Evolutionary conservation across 352 stramenopile species (phyloP), one percentile per base, ranked within the genome.

Genomic region (Phytophthora kernoviae): DNA sequence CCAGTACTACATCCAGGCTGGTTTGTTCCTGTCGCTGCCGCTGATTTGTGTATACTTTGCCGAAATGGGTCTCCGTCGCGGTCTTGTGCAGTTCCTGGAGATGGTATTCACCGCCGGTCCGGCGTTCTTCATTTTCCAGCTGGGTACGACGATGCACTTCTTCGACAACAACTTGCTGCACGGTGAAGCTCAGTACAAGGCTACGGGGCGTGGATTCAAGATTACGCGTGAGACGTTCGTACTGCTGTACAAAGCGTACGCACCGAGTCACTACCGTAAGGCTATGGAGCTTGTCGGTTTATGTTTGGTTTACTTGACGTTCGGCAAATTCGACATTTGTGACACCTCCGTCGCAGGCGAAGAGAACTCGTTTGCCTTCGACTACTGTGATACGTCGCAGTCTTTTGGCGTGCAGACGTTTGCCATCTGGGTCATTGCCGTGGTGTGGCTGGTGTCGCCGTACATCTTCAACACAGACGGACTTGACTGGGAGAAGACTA

Each of bases 381-480:
- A 87, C 9, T 94, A 84, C 49, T 89, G 80, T 63, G 57, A 84
- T 24, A 92, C 84, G 0, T 79, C 81, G 36, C 84, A 94, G 63
- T 80, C 73, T 33, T 94, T 87, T 32, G 84, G 84, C 34, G 84
- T 90, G 45, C 83, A 92, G 45, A 92, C 84, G 8, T 94, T 94
- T 50, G 76, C 84, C 14, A 87, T 91, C 52, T 94, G 83, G 83
- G 71, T 81, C 14, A 92, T 94, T 48, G 63, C 81, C 1, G 62
- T 91, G 15, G 62, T 92, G 24, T 94, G 82, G 83, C 43, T 94
- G 6, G 49, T 91, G 32, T 85, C 82, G 21, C 84, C 84, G 14
- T 94, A 90, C 62, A 78, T 94, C 37, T 94, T 94, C 70, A 94
- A 94, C 68, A 91, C 82, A n/a, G 84, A 94, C 34, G 84, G 84